Conservation (phyloP, 345 rosid genomes). For the Schrenkiella parvula region DNA sequence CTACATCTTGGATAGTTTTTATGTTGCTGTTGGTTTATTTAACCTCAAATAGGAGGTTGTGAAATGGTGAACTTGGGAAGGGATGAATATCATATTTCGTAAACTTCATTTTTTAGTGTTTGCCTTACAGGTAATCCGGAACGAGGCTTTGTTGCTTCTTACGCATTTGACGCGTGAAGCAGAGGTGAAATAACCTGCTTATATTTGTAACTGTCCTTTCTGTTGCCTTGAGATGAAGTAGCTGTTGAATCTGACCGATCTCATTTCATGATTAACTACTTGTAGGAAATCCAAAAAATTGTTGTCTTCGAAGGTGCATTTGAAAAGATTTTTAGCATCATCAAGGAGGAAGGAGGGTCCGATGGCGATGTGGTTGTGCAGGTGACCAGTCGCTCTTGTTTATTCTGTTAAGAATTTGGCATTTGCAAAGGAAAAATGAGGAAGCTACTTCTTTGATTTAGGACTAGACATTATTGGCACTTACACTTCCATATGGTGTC, state of each 20-base stretch:
- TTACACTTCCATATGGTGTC: background rate
- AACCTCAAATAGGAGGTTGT: slow-evolving; percentile 13
- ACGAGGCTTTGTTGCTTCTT: slow-evolving; percentile 93
- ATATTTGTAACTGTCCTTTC: slow-evolving; percentile 1
- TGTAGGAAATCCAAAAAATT: slow-evolving; percentile 96
- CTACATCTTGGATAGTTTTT: background rate
- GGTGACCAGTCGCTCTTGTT: slow-evolving; percentile 40
- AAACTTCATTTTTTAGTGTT: slow-evolving; percentile 3
- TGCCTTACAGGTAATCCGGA: slow-evolving; percentile 73
- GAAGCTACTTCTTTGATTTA: background rate
- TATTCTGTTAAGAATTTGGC: background rate
- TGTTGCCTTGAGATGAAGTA: background rate
- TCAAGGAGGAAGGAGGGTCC: slow-evolving; percentile 93
- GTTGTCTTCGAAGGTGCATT: slow-evolving; percentile 97
- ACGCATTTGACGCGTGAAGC: slow-evolving; percentile 96
- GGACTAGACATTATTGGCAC: background rate
- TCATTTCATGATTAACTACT: slow-evolving; percentile 18
- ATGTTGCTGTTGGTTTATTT: slow-evolving; percentile 2
- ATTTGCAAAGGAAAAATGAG: background rate
- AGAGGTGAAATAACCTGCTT: slow-evolving; percentile 51
- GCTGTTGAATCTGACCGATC: background rate
- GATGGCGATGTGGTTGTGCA: slow-evolving; percentile 99
- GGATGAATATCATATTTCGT: background rate
- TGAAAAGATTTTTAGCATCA: slow-evolving; percentile 90
- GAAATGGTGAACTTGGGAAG: slow-evolving; percentile 2